Base-by-base conservation (phyloP, 1,139 yeast genomes). In the Magnusiomyces sp. region DNA sequence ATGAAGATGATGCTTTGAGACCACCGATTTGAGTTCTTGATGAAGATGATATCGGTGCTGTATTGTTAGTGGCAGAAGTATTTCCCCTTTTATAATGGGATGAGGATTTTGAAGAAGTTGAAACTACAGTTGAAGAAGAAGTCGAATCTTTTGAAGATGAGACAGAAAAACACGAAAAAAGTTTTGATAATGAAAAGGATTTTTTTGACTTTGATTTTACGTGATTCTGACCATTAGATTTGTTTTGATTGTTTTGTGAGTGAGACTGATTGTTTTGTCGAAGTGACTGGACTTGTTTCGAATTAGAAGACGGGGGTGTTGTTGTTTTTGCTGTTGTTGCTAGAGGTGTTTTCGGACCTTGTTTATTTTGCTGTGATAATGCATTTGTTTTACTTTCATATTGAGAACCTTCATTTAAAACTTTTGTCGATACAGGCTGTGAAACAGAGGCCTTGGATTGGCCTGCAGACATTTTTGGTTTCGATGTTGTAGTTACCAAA, bases 391-490 rank as follows among this genome's bases (percentile, higher is more conserved):
- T 23, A 23, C 7, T 7, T 23, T 23, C 6, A 23, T 23, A 23
- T 23, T 23, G 29, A 5, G 29, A 23, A 7, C 29, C 29, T 23
- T 23, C 29, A 23, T 23, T 23, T 23, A 23, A 23, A 7, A 7
- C 29, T 23, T 23, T 23, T 23, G 29, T 23, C 2, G 40, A 37
- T 17, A 20, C 40, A 16, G 17, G 17, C 19, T 13, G 40, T 37
- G 40, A n/a, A 20, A 37, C 40, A 14, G 40, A 37, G 40, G 40
- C 40, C 40, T 37, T 14, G 40, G 23, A 16, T 20, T 16, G 40
- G 40, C 40, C 40, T 37, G 40, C 40, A 14, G 23, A 16, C 40
- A 37, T 37, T 37, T 17, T 37, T 17, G 38, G 17, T 34, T 5
- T 14, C 38, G 19, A n/a, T 37, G 40, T 23, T 23, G 29, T 23